These are phyloP conservation scores for Trichoderma sp. DNA, from an alignment of 2,329 filamentous ascomycete species.

Conservation along the genomic window DNA sequence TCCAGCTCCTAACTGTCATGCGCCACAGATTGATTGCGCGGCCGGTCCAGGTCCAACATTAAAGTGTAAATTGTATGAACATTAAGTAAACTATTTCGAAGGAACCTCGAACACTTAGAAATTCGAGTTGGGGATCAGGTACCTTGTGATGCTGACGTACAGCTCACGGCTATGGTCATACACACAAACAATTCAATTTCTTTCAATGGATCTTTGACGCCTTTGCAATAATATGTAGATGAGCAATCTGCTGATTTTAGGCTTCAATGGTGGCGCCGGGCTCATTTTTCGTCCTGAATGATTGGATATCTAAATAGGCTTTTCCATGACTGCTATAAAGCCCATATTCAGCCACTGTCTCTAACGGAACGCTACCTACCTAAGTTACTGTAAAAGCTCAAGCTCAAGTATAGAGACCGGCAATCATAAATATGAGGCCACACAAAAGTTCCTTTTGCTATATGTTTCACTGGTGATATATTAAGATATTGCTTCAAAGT, in stretches of 20 bases:
- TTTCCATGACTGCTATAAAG: neutral
- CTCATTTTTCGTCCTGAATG: neutral
- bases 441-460: neutral
- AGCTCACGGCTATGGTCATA: neutral
- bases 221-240: neutral
- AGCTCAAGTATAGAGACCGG: neutral
- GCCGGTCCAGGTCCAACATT: neutral
- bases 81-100: neutral
- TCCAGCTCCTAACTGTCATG: neutral
- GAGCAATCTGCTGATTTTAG: neutral
- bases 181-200: neutral
- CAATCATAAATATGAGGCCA: neutral
- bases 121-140: neutral
- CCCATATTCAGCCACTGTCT: neutral
- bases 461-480: neutral
- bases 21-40: neutral
- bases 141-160: neutral
- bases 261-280: neutral
- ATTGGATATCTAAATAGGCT: constrained; percentile 5
- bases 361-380: neutral
- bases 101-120: neutral
- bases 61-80: too few relatives aligned
- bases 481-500: neutral
- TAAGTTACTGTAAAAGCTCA: neutral
- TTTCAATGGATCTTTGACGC: neutral